Conservation (phyloP, 176 grass and related monocot species). For the Sorghum bicolor region DNA sequence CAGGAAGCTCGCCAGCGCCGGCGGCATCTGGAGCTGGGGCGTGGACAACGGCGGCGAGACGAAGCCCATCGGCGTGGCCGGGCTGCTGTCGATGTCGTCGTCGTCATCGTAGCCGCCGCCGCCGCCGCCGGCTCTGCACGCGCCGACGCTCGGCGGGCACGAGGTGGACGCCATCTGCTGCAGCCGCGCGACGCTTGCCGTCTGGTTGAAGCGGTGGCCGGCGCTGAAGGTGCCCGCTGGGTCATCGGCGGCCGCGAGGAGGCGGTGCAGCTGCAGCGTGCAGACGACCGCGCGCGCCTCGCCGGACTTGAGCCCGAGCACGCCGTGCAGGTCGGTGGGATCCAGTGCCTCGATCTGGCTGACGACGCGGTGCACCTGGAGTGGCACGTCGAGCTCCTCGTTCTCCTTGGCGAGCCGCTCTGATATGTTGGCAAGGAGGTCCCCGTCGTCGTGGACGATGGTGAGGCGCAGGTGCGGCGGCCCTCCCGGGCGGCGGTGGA, state of each 20-base stretch:
- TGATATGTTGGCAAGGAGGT: background rate
- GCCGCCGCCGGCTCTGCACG: background rate
- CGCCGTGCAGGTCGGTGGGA: background rate
- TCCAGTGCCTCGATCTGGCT: background rate
- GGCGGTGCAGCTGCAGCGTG: constrained; percentile 9
- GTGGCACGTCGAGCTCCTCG: background rate
- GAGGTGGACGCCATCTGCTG: background rate
- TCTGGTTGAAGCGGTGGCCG: background rate
- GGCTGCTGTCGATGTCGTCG: background rate
- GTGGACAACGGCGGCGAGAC: background rate
- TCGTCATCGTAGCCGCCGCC: too few relatives aligned
- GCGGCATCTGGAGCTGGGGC: background rate
- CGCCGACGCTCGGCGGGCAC: background rate
- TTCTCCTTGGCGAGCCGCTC: background rate
- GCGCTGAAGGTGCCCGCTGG: background rate
- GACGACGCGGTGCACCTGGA: background rate
- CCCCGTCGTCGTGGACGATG: constrained; percentile 9
- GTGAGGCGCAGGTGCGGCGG: constrained; percentile 23
- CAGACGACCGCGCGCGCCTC: constrained; percentile 15
- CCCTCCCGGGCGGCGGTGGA: background rate
- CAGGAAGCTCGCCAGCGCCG: constrained; percentile 10
- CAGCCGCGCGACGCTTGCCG: background rate
- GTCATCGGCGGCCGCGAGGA: background rate
- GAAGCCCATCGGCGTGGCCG: constrained; percentile 9
- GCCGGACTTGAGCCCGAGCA: constrained; percentile 1